Evolutionary conservation across 2,329 filamentous ascomycete genomes (phyloP).

Genomic region (Pleoardoris graminearum): DNA sequence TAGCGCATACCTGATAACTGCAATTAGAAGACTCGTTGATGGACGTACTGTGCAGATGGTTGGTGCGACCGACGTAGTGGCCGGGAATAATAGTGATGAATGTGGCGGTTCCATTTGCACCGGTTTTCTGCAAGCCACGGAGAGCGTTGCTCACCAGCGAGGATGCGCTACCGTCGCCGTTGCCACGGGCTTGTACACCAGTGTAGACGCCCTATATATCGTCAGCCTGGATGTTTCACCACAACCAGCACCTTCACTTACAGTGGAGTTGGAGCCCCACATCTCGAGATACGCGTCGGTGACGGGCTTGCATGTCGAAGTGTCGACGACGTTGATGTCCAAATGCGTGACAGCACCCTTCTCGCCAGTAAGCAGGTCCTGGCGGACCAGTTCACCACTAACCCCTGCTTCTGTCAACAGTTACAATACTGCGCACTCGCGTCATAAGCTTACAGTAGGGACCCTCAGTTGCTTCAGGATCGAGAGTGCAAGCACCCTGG

Average conservation of each 20-base stretch:
- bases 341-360: slow-evolving; percentile 55
- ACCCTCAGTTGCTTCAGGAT: slow-evolving; percentile 39
- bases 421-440: background rate
- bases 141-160: slow-evolving; percentile 46
- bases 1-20: slow-evolving; percentile 9
- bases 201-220: slow-evolving; percentile 51
- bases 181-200: slow-evolving; percentile 47
- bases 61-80: slow-evolving; percentile 41
- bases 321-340: slow-evolving; percentile 59
- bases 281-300: slow-evolving; percentile 56
- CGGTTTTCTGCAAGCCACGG: slow-evolving; percentile 53
- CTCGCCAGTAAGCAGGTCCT: slow-evolving; percentile 55
- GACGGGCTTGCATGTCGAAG: slow-evolving; percentile 57
- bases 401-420: slow-evolving; percentile 39
- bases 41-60: slow-evolving; percentile 40
- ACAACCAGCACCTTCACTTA: slow-evolving; percentile 7
- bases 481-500: slow-evolving; percentile 37
- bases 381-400: slow-evolving; percentile 55
- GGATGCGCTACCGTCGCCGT: slow-evolving; percentile 34
- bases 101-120: slow-evolving; percentile 53
- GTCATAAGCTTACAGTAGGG: slow-evolving; percentile 35
- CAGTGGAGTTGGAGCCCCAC: slow-evolving; percentile 47
- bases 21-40: no score
- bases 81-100: slow-evolving; percentile 56
- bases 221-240: slow-evolving; percentile 6